phyloP scores from a whole-genome alignment of 768 basidiomycete genomes.

The Mrakia gelida region DNA sequence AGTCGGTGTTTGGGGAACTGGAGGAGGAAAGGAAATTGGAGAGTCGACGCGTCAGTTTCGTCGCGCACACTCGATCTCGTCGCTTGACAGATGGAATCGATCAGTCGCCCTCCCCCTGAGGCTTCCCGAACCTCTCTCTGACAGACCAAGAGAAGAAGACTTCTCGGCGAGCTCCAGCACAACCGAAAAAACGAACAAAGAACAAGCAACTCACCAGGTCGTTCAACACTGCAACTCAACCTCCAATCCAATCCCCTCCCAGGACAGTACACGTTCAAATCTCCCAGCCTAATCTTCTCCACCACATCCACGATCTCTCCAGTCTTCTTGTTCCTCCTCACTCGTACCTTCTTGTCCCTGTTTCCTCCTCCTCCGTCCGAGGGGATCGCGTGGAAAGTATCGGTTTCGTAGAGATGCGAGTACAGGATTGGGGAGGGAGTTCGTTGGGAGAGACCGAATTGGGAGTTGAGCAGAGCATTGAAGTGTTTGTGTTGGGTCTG shows the following conservation, averaged over 20 bases:
- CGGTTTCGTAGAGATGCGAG: conserved; percentile 69
- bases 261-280: conserved; percentile 82
- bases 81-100: too few relatives aligned
- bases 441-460: conserved; percentile 54
- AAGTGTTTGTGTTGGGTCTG: conserved; percentile 83
- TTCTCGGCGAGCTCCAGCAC: too few relatives aligned
- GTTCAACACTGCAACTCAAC: conserved; percentile 86
- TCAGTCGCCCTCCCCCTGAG: too few relatives aligned
- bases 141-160: too few relatives aligned
- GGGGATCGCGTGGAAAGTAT: conserved; percentile 62
- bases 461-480: conserved; percentile 77
- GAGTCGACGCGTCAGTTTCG: neutral
- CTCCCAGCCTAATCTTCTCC: conserved; percentile 75
- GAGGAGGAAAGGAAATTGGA: neutral
- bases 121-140: too few relatives aligned
- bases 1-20: neutral
- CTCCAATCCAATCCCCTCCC: conserved; percentile 83
- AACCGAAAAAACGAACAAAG: neutral
- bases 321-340: conserved; percentile 76
- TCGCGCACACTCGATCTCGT: too few relatives aligned
- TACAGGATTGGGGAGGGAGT: conserved; percentile 61
- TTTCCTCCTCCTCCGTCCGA: conserved; percentile 44
- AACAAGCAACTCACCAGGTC: conserved; percentile 59
- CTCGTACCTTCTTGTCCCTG: conserved; percentile 63
- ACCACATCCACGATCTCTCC: conserved; percentile 63